These are phyloP conservation scores for Batkoa obscura DNA, from an alignment of 371 early-diverging fungal genomes.

Conservation along the genomic window DNA sequence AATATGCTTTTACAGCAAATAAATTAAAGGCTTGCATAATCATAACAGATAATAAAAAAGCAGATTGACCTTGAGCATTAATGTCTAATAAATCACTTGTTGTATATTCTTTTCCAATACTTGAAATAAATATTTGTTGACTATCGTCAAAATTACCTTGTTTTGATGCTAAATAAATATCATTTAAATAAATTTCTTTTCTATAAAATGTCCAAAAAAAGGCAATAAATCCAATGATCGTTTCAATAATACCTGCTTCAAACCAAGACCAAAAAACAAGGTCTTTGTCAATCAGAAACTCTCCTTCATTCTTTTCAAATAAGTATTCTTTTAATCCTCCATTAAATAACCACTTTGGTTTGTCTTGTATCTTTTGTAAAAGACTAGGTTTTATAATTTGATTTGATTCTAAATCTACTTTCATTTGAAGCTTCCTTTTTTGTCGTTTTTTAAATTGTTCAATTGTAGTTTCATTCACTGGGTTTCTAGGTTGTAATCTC, in stretches of 20 bases:
- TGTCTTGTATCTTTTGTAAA: slow-evolving; percentile 21
- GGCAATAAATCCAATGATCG: slow-evolving; percentile 43
- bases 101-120: slow-evolving; percentile 22
- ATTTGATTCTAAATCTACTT: slow-evolving; percentile 33
- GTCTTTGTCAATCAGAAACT: slow-evolving; percentile 64
- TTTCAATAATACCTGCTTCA: slow-evolving; percentile 65
- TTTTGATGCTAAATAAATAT: slow-evolving; percentile 20
- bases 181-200: slow-evolving; percentile 17
- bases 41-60: slow-evolving; percentile 60
- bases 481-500: slow-evolving; percentile 73
- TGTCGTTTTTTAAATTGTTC: slow-evolving; percentile 35
- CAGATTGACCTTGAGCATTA: slow-evolving; percentile 49
- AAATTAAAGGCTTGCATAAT: slow-evolving; percentile 79
- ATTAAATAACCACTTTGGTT: slow-evolving; percentile 19
- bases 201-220: slow-evolving; percentile 52
- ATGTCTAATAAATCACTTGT: slow-evolving; percentile 16
- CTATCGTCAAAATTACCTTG: slow-evolving; percentile 23
- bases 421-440: slow-evolving; percentile 20
- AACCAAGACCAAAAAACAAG: slow-evolving; percentile 70
- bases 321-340: slow-evolving; percentile 38
- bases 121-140: slow-evolving; percentile 19
- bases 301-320: slow-evolving; percentile 40
- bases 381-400: slow-evolving; percentile 17
- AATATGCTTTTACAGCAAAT: slow-evolving; percentile 72
- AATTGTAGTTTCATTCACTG: slow-evolving; percentile 51